phyloP scores from a whole-genome alignment of 495 filamentous ascomycete species.

The Sabuloglossum arenarium region DNA sequence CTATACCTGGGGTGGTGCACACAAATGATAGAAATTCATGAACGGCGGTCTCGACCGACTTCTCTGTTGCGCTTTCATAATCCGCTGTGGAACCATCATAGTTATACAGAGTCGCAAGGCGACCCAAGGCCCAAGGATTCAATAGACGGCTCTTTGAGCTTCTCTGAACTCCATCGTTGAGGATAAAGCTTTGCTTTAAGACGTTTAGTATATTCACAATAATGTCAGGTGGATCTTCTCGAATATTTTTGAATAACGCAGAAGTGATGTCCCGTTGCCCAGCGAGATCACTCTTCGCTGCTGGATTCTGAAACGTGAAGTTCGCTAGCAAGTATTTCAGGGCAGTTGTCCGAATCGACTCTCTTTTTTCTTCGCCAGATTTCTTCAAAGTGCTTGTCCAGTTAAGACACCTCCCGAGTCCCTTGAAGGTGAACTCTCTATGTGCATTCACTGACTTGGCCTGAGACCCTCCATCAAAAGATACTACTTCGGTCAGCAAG shows the following conservation, averaged over 20 bases:
- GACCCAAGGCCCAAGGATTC: constrained; percentile 43
- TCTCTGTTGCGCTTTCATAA: constrained; percentile 16
- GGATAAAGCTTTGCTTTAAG: constrained; percentile 42
- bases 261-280: constrained; percentile 48
- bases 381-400: constrained; percentile 26
- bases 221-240: constrained; percentile 49
- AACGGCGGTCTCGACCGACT: constrained; percentile 32
- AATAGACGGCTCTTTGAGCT: constrained; percentile 53
- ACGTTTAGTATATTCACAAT: constrained; percentile 44
- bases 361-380: constrained; percentile 29
- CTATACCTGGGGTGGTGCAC: constrained; percentile 47
- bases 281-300: constrained; percentile 54
- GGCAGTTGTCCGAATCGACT: constrained; percentile 57
- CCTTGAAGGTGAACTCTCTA: constrained; percentile 51
- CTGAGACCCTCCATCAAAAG: constrained; percentile 60
- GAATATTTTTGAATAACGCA: constrained; percentile 45
- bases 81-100: constrained; percentile 22
- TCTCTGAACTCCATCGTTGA: constrained; percentile 45
- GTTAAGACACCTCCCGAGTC: constrained; percentile 39
- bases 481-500: constrained; percentile 55
- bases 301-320: constrained; percentile 44
- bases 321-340: constrained; percentile 53
- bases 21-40: constrained; percentile 53
- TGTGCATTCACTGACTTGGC: constrained; percentile 48
- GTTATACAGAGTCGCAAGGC: constrained; percentile 49